Conservation (phyloP, 2,329 filamentous ascomycete species). For the Aureobasidium uvarum region DNA sequence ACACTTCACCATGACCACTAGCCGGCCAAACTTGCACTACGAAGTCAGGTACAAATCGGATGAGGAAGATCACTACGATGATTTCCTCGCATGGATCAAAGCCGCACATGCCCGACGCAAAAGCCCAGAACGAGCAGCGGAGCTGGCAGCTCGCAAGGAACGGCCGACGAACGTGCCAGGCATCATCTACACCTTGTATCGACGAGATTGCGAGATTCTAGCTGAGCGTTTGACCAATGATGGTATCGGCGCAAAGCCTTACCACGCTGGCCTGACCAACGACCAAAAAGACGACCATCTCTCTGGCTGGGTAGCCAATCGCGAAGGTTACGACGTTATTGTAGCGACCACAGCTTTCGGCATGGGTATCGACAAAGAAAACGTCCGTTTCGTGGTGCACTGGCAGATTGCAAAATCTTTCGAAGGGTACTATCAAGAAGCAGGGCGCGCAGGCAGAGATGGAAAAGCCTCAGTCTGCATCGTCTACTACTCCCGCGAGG, state of each 20-base stretch:
- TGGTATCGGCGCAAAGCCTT: conserved; percentile 70
- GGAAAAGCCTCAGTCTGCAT: conserved; percentile 84
- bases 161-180: conserved; percentile 66
- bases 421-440: conserved; percentile 95
- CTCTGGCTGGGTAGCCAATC: conserved; percentile 68
- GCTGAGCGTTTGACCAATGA: conserved; percentile 64
- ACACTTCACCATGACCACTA: conserved; percentile 79
- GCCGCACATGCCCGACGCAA: conserved; percentile 68
- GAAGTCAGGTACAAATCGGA: conserved; percentile 82
- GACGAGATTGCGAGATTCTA: conserved; percentile 71
- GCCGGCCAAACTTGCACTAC: conserved; percentile 82
- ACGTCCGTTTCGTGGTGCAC: conserved; percentile 91
- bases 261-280: conserved; percentile 68
- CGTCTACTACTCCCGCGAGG: conserved; percentile 86
- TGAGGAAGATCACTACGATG: conserved; percentile 66
- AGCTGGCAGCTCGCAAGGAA: conserved; percentile 54
- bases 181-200: conserved; percentile 75
- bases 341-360: conserved; percentile 95
- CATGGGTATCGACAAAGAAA: conserved; percentile 96
- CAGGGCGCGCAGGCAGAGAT: conserved; percentile 84
- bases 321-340: conserved; percentile 64
- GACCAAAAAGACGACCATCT: conserved; percentile 68
- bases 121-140: conserved; percentile 56
- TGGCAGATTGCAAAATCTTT: conserved; percentile 94
- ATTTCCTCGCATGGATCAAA: conserved; percentile 71